Percentiles rank a stretch among this genome's conserved stretches.
phyloP scores from a whole-genome alignment of 352 stramenopile species.

The Hyaloperonospora brassicae region DNA sequence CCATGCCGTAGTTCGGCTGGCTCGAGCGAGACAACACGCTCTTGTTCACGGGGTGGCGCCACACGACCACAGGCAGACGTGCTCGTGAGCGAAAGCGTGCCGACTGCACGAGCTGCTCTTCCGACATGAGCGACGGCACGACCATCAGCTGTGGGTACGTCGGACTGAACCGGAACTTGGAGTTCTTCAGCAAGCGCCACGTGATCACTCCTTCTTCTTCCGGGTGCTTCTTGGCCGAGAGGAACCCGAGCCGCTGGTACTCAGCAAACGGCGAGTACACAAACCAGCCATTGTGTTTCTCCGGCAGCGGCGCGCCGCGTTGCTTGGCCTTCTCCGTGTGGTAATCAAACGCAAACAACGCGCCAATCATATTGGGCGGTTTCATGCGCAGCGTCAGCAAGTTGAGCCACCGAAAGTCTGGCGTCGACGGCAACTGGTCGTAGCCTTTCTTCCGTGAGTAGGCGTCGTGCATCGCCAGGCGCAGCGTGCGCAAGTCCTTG shows the following conservation, averaged over 20 bases:
- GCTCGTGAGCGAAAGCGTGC: slow-evolving; percentile 88
- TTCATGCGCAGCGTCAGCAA: slow-evolving; percentile 73
- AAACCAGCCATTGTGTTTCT: slow-evolving; percentile 76
- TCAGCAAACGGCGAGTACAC: slow-evolving; percentile 75
- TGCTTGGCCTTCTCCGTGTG: slow-evolving; percentile 58
- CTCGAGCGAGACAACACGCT: slow-evolving; percentile 90
- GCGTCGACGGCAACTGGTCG: slow-evolving; percentile 65
- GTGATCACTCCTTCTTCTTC: slow-evolving; percentile 37
- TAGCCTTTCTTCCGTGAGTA: slow-evolving; percentile 79
- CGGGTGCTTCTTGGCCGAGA: slow-evolving; percentile 35
- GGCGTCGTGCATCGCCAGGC: slow-evolving; percentile 78
- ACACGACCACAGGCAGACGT: slow-evolving; percentile 90
- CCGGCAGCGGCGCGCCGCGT: slow-evolving; percentile 17
- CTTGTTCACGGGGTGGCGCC: slow-evolving; percentile 87
- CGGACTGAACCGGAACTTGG: slow-evolving; percentile 87
- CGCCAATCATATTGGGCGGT: slow-evolving; percentile 61
- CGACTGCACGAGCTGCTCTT: slow-evolving; percentile 86
- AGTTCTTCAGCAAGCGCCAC: slow-evolving; percentile 86
- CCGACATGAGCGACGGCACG: slow-evolving; percentile 89
- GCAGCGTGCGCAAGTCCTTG: slow-evolving; percentile 74
- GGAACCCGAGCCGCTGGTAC: slow-evolving; percentile 77
- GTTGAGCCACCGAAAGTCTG: slow-evolving; percentile 75
- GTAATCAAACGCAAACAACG: slow-evolving; percentile 79
- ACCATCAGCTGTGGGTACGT: slow-evolving; percentile 94
- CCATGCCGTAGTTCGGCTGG: slow-evolving; percentile 95